Evolutionary conservation across 2,329 filamentous ascomycete genomes (phyloP).

Genomic region (Phyllosticta citriasiana): DNA sequence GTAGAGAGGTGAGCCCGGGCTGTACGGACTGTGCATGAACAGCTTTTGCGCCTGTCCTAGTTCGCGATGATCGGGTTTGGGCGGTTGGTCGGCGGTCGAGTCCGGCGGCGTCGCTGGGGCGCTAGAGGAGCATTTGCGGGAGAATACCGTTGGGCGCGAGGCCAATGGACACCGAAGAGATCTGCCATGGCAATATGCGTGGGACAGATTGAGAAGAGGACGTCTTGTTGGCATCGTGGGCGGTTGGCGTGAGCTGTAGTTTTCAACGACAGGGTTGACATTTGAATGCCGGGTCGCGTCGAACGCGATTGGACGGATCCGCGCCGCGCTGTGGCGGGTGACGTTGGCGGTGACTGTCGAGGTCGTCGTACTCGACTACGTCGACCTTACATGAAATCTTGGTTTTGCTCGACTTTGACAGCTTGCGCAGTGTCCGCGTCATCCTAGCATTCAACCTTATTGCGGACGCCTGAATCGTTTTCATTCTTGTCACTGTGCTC

Average conservation of each 20-base stretch:
- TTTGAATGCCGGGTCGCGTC: constrained; percentile 8
- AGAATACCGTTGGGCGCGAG: neutral
- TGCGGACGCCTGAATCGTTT: neutral
- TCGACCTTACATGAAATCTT: neutral
- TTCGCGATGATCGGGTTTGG: constrained; percentile 40
- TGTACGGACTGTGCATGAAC: constrained; percentile 69
- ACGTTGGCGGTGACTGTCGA: neutral
- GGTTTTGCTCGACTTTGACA: neutral
- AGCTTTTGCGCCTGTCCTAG: constrained; percentile 54
- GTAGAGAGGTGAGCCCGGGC: constrained; percentile 77
- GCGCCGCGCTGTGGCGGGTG: neutral
- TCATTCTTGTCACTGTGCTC: neutral
- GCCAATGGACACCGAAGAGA: neutral
- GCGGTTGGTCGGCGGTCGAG: constrained; percentile 17
- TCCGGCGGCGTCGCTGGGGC: constrained; percentile 17
- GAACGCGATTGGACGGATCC: neutral
- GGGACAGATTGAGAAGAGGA: constrained; percentile 14
- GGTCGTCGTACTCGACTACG: neutral
- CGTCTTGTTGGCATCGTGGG: constrained; percentile 24
- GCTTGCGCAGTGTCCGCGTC: neutral
- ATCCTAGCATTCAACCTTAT: neutral
- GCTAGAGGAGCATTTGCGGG: constrained; percentile 26
- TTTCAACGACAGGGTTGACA: neutral
- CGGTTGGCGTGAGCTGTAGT: constrained; percentile 12
- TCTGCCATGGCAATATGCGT: constrained; percentile 4